Conservation (phyloP, 176 grass and related monocot species). For the Eremochloa ophiuroides region DNA sequence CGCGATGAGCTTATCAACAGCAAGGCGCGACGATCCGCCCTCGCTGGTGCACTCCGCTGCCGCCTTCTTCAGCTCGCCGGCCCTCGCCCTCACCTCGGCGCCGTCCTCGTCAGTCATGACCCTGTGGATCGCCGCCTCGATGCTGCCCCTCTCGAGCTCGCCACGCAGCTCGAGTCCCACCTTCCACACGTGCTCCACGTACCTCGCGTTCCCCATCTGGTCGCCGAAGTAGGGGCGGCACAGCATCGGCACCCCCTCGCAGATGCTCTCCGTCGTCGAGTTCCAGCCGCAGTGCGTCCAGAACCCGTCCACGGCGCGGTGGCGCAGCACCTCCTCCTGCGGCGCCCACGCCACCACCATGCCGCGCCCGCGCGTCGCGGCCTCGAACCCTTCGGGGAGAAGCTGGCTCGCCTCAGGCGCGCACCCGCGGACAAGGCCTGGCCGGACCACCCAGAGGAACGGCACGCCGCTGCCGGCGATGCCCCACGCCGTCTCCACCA, state of each 20-base stretch:
- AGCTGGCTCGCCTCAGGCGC: no score
- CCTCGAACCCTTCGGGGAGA: conserved; percentile 27
- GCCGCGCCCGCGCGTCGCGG: conserved; percentile 16
- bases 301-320: conserved; percentile 49
- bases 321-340: conserved; percentile 50
- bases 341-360: conserved; percentile 48
- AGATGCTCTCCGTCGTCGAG: conserved; percentile 44
- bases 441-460: conserved; percentile 51
- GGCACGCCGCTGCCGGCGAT: conserved; percentile 38
- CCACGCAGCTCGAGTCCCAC: conserved; percentile 33
- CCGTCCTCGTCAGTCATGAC: conserved; percentile 17
- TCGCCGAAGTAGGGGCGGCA: conserved; percentile 48
- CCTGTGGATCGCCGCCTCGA: conserved; percentile 30
- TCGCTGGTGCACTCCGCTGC: conserved; percentile 19
- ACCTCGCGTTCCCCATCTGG: conserved; percentile 60
- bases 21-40: conserved; percentile 23
- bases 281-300: conserved; percentile 64
- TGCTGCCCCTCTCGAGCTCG: not conserved
- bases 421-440: not conserved
- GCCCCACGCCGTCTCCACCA: conserved; percentile 37
- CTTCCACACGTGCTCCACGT: conserved; percentile 43
- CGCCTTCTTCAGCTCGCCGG: conserved; percentile 28
- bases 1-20: conserved; percentile 19
- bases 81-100: conserved; percentile 20
- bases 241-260: conserved; percentile 57